A percentile compares a stretch with the other conserved stretches of the same genome.
These are phyloP conservation scores for Wickerhamomyces sp. DNA, from an alignment of 1,139 yeast genomes.

Conservation along the genomic window DNA sequence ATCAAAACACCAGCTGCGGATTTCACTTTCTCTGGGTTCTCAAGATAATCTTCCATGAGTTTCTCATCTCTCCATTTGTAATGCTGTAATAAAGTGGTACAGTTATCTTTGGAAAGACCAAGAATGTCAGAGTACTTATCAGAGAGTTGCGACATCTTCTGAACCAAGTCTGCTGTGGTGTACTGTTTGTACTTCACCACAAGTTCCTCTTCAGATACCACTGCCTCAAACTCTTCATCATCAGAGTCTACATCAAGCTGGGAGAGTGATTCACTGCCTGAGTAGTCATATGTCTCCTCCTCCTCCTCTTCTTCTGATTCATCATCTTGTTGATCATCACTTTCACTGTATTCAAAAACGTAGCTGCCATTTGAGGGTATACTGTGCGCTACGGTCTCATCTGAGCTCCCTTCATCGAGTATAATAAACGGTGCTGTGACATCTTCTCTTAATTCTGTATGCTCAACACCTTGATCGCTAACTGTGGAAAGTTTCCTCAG, in stretches of 20 bases:
- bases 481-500: too few species aligned
- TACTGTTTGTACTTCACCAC: constrained; percentile 18
- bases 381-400: too few species aligned
- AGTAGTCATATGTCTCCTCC: constrained; percentile 6
- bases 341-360: too few species aligned
- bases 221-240: too few species aligned
- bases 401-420: too few species aligned
- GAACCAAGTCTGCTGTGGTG: constrained; percentile 18
- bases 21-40: constrained; percentile 40
- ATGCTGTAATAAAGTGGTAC: constrained; percentile 50
- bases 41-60: constrained; percentile 63
- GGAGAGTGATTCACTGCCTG: too few species aligned
- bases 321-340: constrained; percentile 20
- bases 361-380: too few species aligned
- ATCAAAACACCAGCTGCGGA: constrained; percentile 43
- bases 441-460: too few species aligned
- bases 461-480: too few species aligned
- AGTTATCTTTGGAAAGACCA: constrained; percentile 34
- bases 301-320: constrained; percentile 10
- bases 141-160: constrained; percentile 13
- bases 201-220: too few species aligned
- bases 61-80: constrained; percentile 74
- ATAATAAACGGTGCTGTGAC: too few species aligned
- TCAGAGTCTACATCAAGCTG: too few species aligned
- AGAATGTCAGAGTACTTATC: constrained; percentile 28